Conservation (phyloP, 139 green algal genomes). For the Bryopsis sp. region DNA sequence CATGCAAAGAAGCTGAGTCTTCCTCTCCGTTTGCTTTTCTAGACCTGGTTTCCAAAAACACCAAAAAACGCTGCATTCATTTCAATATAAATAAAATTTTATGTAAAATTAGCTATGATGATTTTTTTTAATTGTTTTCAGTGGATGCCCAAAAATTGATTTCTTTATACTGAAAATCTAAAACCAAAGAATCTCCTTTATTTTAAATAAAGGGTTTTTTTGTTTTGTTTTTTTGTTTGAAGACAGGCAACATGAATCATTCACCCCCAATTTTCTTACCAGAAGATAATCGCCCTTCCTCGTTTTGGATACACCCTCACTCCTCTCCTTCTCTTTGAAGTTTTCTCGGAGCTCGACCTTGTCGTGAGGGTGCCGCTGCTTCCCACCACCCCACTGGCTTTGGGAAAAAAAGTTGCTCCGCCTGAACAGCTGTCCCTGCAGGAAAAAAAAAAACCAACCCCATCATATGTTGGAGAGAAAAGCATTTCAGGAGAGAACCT, state of each 20-base stretch:
- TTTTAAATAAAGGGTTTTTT: too few relatives aligned
- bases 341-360: neutral
- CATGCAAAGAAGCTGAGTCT: conserved; percentile 46
- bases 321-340: conserved; percentile 16
- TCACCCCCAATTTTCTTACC: conserved; percentile 33
- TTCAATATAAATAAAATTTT: too few relatives aligned
- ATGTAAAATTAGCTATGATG: too few relatives aligned
- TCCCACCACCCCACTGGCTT: conserved; percentile 6
- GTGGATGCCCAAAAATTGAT: too few relatives aligned
- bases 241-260: too few relatives aligned
- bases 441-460: too few relatives aligned
- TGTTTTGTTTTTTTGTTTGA: too few relatives aligned
- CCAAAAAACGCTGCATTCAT: too few relatives aligned
- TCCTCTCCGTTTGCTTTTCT: conserved; percentile 38
- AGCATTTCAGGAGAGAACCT: too few relatives aligned
- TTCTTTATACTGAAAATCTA: neutral
- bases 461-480: too few relatives aligned
- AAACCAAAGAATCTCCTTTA: neutral
- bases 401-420: conserved; percentile 33
- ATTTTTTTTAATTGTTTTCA: too few relatives aligned
- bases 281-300: conserved; percentile 50
- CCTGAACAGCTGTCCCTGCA: conserved; percentile 15
- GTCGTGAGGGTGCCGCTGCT: neutral
- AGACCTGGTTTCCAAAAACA: too few relatives aligned
- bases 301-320: conserved; percentile 34